Conservation (phyloP, 345 rosid genomes). For the Abelmoschus esculentus region DNA sequence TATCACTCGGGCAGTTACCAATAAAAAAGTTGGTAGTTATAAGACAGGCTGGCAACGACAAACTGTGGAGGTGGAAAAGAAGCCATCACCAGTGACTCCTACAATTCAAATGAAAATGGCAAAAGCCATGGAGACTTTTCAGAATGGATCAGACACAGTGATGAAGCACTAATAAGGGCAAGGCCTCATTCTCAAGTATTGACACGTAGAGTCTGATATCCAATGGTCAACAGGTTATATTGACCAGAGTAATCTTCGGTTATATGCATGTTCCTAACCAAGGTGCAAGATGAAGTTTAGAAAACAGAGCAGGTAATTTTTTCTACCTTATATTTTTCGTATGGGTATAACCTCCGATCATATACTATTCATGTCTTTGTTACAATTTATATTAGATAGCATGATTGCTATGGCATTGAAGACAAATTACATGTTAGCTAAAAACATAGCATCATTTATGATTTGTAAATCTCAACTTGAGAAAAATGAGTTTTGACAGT, state of each 20-base stretch:
- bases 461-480: neutral
- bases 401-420: neutral
- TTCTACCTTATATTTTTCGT: neutral
- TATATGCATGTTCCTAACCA: slow-evolving; percentile 19
- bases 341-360: neutral
- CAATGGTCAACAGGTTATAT: slow-evolving; percentile 9
- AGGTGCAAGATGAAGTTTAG: slow-evolving; percentile 20
- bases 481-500: neutral
- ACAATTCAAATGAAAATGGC: slow-evolving; percentile 99
- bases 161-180: slow-evolving; percentile 60
- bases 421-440: neutral
- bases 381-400: neutral
- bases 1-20: slow-evolving; percentile 73
- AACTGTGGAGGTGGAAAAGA: slow-evolving; percentile 99
- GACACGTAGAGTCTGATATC: slow-evolving; percentile 26
- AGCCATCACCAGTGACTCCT: slow-evolving; percentile 96
- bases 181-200: slow-evolving; percentile 58
- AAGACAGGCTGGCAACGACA: slow-evolving; percentile 59
- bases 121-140: slow-evolving; percentile 98
- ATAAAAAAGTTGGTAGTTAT: slow-evolving; percentile 56
- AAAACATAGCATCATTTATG: neutral
- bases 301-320: slow-evolving; percentile 33
- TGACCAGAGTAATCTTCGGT: slow-evolving; percentile 23
- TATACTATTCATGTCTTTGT: neutral
- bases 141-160: slow-evolving; percentile 84